Percentiles rank a stretch among this genome's conserved stretches.
These are phyloP conservation scores for Mortierella sp. DNA, from an alignment of 371 early-diverging fungal species.

Conservation along the genomic window DNA sequence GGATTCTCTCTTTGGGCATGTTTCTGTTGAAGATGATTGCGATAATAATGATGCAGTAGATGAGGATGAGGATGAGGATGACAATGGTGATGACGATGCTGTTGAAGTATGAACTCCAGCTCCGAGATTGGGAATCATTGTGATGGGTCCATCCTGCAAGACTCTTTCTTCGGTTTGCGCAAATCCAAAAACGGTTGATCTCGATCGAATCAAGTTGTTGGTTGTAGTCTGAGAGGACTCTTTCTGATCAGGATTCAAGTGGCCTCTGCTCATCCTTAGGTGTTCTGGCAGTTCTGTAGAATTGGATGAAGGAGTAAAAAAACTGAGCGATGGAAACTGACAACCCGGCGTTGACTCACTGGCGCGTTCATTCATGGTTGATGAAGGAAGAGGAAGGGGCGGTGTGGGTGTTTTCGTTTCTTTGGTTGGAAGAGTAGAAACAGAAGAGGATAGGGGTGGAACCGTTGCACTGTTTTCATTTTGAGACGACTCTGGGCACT, in stretches of 20 bases:
- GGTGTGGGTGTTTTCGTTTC: neutral
- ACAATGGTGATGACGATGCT: too few species aligned
- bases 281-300: constrained; percentile 16
- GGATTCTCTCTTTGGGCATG: too few species aligned
- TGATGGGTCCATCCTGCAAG: constrained; percentile 13
- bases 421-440: too few species aligned
- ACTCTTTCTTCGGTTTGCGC: constrained; percentile 21
- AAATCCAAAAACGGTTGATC: constrained; percentile 27
- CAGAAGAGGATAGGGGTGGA: neutral
- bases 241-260: constrained; percentile 13
- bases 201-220: constrained; percentile 23
- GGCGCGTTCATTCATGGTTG: neutral
- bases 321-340: neutral
- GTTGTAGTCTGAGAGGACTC: neutral
- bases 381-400: neutral
- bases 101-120: neutral
- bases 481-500: neutral
- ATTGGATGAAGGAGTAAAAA: constrained; percentile 16
- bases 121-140: neutral
- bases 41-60: too few species aligned
- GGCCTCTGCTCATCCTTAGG: neutral
- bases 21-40: too few species aligned
- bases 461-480: neutral
- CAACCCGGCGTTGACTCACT: neutral
- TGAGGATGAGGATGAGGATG: too few species aligned